Percentiles rank a stretch among this genome's conserved stretches.
phyloP scores from a whole-genome alignment of 140 eudicot genomes.

The Senecio squalidus region DNA sequence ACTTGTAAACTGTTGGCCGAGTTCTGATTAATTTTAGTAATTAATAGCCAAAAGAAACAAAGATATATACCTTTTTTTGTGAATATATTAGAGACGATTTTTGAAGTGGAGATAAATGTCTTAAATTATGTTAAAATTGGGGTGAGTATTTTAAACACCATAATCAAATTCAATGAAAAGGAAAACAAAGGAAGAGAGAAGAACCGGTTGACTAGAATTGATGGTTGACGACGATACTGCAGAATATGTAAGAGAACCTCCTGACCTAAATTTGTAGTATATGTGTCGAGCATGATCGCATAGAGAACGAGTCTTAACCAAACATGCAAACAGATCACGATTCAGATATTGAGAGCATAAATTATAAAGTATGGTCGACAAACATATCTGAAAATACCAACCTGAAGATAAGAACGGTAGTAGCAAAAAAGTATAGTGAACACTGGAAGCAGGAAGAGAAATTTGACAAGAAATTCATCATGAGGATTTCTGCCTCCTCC shows the following conservation, averaged over 20 bases:
- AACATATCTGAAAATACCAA: constrained; percentile 19
- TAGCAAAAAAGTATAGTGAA: constrained; percentile 49
- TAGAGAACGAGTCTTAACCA: constrained; percentile 55
- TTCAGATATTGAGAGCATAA: background rate
- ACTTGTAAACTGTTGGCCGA: no score
- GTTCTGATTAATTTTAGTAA: no score
- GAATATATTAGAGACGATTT: no score
- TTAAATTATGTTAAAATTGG: no score
- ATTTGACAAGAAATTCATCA: constrained; percentile 50
- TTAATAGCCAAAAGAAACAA: no score
- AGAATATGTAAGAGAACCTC: constrained; percentile 61
- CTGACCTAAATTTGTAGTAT: constrained; percentile 68
- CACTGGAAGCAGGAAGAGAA: constrained; percentile 73
- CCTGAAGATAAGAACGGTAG: constrained; percentile 85
- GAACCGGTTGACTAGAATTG: constrained; percentile 63
- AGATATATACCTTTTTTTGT: no score
- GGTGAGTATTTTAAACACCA: background rate
- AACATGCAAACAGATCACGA: constrained; percentile 19
- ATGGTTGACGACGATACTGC: constrained; percentile 60
- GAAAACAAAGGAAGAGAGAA: background rate
- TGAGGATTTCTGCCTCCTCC: constrained; percentile 80
- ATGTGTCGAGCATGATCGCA: constrained; percentile 68
- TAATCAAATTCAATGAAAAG: background rate
- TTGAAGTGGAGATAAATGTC: no score
- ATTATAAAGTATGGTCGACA: background rate